Evolutionary conservation across 305 asterid species (phyloP).

Genomic region (Rubia peregrina): DNA sequence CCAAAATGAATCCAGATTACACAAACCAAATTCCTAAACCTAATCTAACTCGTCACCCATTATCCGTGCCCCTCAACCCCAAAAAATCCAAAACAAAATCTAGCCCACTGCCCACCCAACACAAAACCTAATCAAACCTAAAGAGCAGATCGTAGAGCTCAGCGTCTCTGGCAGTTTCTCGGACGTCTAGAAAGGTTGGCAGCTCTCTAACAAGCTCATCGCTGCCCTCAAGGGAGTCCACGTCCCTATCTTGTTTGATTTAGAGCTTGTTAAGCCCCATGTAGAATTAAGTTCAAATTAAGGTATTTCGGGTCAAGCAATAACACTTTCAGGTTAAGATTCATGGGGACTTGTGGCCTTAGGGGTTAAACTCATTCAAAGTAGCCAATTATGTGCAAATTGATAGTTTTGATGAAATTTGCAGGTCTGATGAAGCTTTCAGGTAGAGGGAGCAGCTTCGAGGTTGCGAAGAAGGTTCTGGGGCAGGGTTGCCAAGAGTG

Average conservation of each 20-base stretch:
- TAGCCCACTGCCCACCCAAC: background rate
- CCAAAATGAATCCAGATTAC: no score
- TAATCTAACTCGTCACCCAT: background rate
- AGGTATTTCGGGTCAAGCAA: background rate
- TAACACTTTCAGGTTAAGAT: no score
- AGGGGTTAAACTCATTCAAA: no score
- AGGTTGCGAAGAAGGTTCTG: no score
- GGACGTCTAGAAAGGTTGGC: background rate
- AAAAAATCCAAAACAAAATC: background rate
- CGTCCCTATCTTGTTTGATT: background rate
- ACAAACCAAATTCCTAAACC: background rate
- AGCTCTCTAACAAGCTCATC: background rate
- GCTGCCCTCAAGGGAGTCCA: background rate
- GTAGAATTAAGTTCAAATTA: background rate
- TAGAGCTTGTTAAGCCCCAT: background rate
- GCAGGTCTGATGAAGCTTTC: background rate
- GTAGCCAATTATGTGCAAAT: background rate
- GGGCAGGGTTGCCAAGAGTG: no score
- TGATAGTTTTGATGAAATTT: background rate
- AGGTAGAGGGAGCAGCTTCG: no score
- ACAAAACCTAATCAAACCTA: background rate
- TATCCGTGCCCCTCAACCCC: background rate
- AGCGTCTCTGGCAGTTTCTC: background rate
- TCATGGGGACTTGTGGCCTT: no score
- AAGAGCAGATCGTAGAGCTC: background rate